These are phyloP conservation scores for Neoboletus brunneissimus DNA, from an alignment of 768 basidiomycete genomes.

Conservation along the genomic window DNA sequence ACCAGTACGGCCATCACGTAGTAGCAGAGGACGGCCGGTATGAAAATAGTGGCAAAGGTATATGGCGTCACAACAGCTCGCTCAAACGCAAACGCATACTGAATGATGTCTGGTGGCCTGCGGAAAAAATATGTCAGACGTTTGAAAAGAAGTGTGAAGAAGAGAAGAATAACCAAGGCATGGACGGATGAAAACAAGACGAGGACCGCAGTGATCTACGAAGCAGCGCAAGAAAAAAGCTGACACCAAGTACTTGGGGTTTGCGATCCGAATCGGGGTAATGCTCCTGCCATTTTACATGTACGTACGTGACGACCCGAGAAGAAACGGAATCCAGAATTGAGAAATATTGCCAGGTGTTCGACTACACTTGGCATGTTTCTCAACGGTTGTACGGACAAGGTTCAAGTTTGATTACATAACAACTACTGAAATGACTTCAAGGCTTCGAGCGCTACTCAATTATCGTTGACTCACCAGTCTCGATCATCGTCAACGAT, in stretches of 20 bases:
- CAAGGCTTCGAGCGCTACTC: too few species aligned
- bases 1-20: constrained; percentile 55
- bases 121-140: not conserved
- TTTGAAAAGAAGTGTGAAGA: not conserved
- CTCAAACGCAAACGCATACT: constrained; percentile 9
- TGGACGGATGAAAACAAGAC: constrained; percentile 2
- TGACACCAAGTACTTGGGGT: too few species aligned
- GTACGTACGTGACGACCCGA: not conserved
- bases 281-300: too few species aligned
- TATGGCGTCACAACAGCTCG: constrained; percentile 16
- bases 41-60: constrained; percentile 36
- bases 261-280: too few species aligned
- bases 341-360: too few species aligned
- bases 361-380: not conserved
- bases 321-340: too few species aligned
- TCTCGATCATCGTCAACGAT: not conserved
- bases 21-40: constrained; percentile 44
- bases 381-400: too few species aligned
- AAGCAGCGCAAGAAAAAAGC: too few species aligned
- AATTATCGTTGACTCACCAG: not conserved
- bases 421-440: too few species aligned
- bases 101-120: constrained; percentile 10
- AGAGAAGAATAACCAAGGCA: constrained; percentile 14
- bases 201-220: too few species aligned
- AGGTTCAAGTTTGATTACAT: too few species aligned